Base-by-base conservation (phyloP, 805 yeast genomes). In the Yamadazyma olivae region DNA sequence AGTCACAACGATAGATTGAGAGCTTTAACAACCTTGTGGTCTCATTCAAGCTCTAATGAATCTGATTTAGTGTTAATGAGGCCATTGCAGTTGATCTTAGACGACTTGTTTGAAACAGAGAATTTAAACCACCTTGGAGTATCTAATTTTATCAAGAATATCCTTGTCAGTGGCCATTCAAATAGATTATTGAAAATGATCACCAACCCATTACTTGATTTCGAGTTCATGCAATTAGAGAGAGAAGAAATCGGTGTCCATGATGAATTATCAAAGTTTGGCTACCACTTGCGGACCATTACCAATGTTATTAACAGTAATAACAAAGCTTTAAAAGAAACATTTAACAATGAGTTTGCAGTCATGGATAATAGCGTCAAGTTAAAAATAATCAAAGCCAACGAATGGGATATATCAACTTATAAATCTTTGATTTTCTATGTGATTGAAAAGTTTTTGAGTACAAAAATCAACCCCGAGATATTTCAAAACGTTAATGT, bases 21-120 rank as follows among this genome's bases (percentile, higher is more conserved):
- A 13, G 82, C 84, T 0, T 74, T 87, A 44, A 70, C 77, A 33
- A 70, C 77, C 6, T 53, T 90, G 4, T 91, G 97, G 97, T 68
- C 70, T 3, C 91, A 85, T 48, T 72, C 91, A 0, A 41, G 59
- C 6, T 56, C 67, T n/a, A 73, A 70, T 29, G 86, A 79, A 24
- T 53, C 61, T 0, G 80, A 71, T 33, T 44, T 55, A 2, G 58
- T 83, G 6, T 56, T 88, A 9, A 61, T 71, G 5, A 68, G 81
- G 43, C 93, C 95, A 0, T 54, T 88, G 5, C 77, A 79, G 41
- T 53, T 86, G 1, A 61, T 86, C 13, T 55, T 90, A 22, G 96
- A 89, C 51, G 83, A 78, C 27, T 54, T 83, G 5, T 38, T 74
- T 2, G 43, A 32, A 5, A 6, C 4, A 9, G 39, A 42, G n/a